Base-by-base conservation (phyloP, 768 basidiomycete species). In the Lactarius evosmus region DNA sequence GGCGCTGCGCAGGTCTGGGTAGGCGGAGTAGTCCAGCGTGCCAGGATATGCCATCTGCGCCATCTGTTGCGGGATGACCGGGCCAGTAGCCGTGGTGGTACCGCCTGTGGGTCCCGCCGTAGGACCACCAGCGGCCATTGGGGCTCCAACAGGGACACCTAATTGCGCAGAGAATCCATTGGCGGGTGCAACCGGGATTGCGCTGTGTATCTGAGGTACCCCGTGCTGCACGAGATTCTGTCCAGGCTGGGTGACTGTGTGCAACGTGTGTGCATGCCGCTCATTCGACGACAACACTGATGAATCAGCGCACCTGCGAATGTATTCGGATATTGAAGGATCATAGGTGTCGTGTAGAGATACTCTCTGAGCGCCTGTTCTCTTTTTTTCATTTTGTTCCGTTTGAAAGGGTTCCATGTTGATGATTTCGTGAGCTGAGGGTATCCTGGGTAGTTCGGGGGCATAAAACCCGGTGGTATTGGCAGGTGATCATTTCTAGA, bases 331-430 rank as follows among this genome's bases (percentile, higher is more conserved):
- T 67, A 65, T 49, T 67, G 66, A 27, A 65, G 34, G 12, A 67
- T 53, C 63, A 67, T 60, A 40, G 66, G 66, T 17, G 66, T 67
- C 1, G 62, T 56, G 33, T 67, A 67, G 41, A 65, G 55, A 59
- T 67, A 67, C 19, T 67, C 62, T 44, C 62, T 59, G 5, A 67
- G 44, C 4, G 25, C 53, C 22, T 65, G 50, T 58, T 67, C 58
- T 34, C 66, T 65, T 54, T 60, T 67, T 54, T 30, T 65, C 62
- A 65, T 49, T 9, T 56, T 56, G 63, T 19, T 34, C 30, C 64
- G 54, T 52, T 61, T 62, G n/a, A 67, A 65, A 1, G 66, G 66
- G 40, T 67, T 67, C 66, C 66, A 67, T 6, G 58, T 49, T 2
- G 63, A 50, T 12, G 56, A 22, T 12, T 25, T 52, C n/a, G 62